Conservation (phyloP, 2,329 filamentous ascomycete species). For the Fulvia fulva region DNA sequence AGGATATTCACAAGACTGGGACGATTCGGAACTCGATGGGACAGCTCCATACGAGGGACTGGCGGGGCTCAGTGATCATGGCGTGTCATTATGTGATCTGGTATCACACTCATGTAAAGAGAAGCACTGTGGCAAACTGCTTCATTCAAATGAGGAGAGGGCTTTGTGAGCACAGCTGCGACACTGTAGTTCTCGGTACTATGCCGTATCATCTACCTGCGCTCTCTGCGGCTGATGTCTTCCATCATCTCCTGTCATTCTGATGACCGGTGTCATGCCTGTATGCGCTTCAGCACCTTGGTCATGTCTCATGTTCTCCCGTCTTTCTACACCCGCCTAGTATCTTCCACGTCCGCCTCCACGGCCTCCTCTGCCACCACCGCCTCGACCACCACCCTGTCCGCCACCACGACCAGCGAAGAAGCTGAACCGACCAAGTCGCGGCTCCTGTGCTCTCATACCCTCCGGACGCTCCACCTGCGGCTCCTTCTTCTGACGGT, state of each 20-base stretch:
- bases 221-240: not conserved
- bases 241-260: not conserved
- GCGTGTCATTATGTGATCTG: too few species aligned
- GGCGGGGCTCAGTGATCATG: too few species aligned
- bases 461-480: conserved; percentile 12
- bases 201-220: not conserved
- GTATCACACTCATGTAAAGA: too few species aligned
- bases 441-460: conserved; percentile 4
- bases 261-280: not conserved
- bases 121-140: too few species aligned
- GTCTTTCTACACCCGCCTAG: not conserved
- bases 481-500: conserved; percentile 17
- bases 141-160: too few species aligned
- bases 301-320: not conserved
- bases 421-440: not conserved
- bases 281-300: not conserved
- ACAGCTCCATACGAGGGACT: too few species aligned
- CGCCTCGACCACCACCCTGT: not conserved
- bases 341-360: not conserved
- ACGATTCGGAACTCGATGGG: too few species aligned
- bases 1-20: too few species aligned
- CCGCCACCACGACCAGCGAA: conserved; percentile 16
- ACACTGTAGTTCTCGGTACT: too few species aligned
- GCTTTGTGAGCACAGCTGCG: too few species aligned
- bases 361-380: not conserved